Evolutionary conservation across 2,329 filamentous ascomycete genomes (phyloP).

Genomic region (Ascochyta koolunga): DNA sequence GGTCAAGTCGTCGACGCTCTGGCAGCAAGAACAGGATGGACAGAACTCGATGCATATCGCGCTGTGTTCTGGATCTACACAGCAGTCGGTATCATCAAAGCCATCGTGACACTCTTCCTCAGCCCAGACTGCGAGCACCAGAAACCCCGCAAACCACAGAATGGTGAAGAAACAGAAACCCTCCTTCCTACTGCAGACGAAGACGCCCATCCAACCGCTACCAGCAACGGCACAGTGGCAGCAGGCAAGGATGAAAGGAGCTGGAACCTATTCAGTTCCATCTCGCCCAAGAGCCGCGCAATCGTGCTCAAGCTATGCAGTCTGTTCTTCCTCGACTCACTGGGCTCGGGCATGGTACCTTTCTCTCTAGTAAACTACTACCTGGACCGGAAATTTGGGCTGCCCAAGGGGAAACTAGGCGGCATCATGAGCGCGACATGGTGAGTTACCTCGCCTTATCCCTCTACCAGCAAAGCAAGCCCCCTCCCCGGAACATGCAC

Average conservation of each 20-base stretch:
- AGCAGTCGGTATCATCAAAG: slow-evolving; percentile 49
- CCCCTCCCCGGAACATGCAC: too few relatives aligned
- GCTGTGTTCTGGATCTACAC: slow-evolving; percentile 54
- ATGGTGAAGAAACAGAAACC: slow-evolving; percentile 25
- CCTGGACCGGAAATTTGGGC: slow-evolving; percentile 63
- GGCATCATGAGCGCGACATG: slow-evolving; percentile 59
- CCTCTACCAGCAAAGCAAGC: not conserved
- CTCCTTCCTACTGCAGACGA: slow-evolving; percentile 24
- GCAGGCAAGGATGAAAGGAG: slow-evolving; percentile 9
- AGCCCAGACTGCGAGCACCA: slow-evolving; percentile 48
- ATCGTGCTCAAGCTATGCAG: slow-evolving; percentile 68
- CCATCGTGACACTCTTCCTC: slow-evolving; percentile 46
- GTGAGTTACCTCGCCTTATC: slow-evolving; percentile 18
- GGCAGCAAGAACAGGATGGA: slow-evolving; percentile 42
- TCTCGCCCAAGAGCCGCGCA: slow-evolving; percentile 61
- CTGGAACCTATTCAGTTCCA: slow-evolving; percentile 55
- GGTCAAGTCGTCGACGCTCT: slow-evolving; percentile 48
- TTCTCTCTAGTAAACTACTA: slow-evolving; percentile 58
- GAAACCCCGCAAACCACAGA: not conserved
- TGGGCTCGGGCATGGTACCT: slow-evolving; percentile 72
- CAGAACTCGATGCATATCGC: slow-evolving; percentile 47
- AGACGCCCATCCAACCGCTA: not conserved
- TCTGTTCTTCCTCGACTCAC: slow-evolving; percentile 71
- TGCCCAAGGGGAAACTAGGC: slow-evolving; percentile 60
- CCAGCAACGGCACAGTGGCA: not conserved